Conservation (phyloP, 129 eudicot species). For the Lactuca saligna region DNA sequence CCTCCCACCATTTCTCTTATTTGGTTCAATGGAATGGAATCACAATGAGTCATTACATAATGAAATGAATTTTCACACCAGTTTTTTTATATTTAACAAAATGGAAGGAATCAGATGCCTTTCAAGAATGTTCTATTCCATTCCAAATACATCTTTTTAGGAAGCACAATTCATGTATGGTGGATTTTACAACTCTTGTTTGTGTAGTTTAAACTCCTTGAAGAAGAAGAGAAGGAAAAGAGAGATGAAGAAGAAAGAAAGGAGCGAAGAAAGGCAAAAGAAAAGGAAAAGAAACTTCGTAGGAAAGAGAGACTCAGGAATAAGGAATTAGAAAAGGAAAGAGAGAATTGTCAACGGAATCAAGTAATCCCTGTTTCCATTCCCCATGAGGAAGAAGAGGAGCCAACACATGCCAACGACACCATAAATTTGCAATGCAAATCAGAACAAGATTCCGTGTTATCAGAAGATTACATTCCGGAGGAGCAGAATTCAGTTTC, state of each 20-base stretch:
- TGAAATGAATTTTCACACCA: too few relatives aligned
- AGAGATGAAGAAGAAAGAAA: slow-evolving; percentile 93
- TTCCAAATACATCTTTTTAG: too few relatives aligned
- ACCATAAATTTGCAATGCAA: slow-evolving; percentile 44
- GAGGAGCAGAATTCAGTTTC: slow-evolving; percentile 32
- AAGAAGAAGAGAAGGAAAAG: slow-evolving; percentile 98
- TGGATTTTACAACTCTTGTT: slow-evolving; percentile 6
- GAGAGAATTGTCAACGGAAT: slow-evolving; percentile 47
- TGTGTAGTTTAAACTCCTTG: slow-evolving; percentile 82
- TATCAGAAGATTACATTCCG: slow-evolving; percentile 48
- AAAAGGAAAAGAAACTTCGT: slow-evolving; percentile 85
- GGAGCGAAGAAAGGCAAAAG: slow-evolving; percentile 80
- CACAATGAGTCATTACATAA: too few relatives aligned
- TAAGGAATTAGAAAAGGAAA: slow-evolving; percentile 70
- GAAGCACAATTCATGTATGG: not conserved
- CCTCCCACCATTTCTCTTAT: not conserved
- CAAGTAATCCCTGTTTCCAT: slow-evolving; percentile 28
- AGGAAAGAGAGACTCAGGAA: slow-evolving; percentile 87
- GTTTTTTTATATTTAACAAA: too few relatives aligned
- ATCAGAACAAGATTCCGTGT: slow-evolving; percentile 54
- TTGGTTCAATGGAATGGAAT: not conserved
- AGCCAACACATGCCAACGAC: slow-evolving; percentile 29
- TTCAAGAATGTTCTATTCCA: too few relatives aligned
- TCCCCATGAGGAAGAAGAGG: slow-evolving; percentile 32
- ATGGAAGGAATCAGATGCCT: too few relatives aligned